Evolutionary conservation across 306 rosid genomes (phyloP).

Genomic region (Casuarina glauca): DNA sequence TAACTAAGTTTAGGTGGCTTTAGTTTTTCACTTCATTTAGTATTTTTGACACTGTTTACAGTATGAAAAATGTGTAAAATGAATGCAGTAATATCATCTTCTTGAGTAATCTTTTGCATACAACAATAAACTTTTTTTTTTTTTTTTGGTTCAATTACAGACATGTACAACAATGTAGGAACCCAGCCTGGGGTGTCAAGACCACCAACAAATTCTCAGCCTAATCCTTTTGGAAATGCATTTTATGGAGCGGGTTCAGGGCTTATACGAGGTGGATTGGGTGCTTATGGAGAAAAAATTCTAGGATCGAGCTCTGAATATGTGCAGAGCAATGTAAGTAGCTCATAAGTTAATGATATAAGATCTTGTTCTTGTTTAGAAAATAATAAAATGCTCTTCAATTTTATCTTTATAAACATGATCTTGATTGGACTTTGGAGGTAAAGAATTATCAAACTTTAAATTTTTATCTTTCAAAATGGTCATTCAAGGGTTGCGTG

Average conservation of each 20-base stretch:
- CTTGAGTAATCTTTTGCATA: not conserved
- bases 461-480: not conserved
- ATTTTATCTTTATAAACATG: not conserved
- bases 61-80: too few species aligned
- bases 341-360: not conserved
- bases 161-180: conserved; percentile 73
- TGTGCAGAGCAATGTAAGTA: conserved; percentile 96
- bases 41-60: too few species aligned
- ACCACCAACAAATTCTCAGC: conserved; percentile 55
- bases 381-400: too few species aligned
- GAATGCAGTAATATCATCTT: not conserved
- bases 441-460: not conserved
- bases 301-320: conserved; percentile 95
- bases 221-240: conserved; percentile 85
- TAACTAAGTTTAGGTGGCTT: too few species aligned
- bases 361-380: not conserved
- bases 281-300: conserved; percentile 93
- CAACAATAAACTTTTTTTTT: not conserved
- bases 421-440: not conserved
- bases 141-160: conserved; percentile 22
- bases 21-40: too few species aligned
- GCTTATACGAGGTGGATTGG: conserved; percentile 89
- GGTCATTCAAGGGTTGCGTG: not conserved
- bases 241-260: conserved; percentile 96
- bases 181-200: conserved; percentile 54